These are phyloP conservation scores for Aspergillus olivimuriae DNA, from an alignment of 495 filamentous ascomycete species.

Conservation along the genomic window DNA sequence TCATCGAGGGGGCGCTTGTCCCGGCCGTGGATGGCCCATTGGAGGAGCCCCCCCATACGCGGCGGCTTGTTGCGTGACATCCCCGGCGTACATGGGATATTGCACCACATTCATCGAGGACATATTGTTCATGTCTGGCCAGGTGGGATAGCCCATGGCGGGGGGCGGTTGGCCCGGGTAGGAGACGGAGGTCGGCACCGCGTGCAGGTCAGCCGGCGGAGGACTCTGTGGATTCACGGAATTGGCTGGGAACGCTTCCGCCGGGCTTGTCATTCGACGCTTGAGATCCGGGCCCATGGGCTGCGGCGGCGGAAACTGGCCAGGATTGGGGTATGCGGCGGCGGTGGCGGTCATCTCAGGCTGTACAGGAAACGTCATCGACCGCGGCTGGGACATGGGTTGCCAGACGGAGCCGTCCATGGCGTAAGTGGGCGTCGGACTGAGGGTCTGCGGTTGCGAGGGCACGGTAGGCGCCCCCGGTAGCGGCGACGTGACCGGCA, in stretches of 20 bases:
- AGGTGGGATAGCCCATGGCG: conserved; percentile 30
- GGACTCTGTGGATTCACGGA: conserved; percentile 25
- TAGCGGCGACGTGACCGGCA: conserved; percentile 25
- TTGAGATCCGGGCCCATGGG: conserved; percentile 37
- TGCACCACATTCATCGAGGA: conserved; percentile 28
- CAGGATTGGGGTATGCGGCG: conserved; percentile 20
- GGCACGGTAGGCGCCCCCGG: conserved; percentile 31
- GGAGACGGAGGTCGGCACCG: conserved; percentile 24
- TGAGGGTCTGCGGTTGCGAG: conserved; percentile 28
- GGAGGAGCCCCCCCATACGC: conserved; percentile 25
- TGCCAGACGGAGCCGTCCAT: conserved; percentile 39
- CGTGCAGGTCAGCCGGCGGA: conserved; percentile 24
- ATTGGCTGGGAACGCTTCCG: conserved; percentile 20
- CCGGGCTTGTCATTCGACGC: conserved; percentile 39
- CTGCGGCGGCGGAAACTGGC: conserved; percentile 23
- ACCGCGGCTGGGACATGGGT: conserved; percentile 28
- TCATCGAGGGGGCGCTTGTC: conserved; percentile 20
- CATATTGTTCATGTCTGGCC: conserved; percentile 35
- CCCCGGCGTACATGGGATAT: conserved; percentile 34
- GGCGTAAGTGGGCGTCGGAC: conserved; percentile 22
- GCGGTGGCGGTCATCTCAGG: conserved; percentile 19
- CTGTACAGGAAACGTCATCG: conserved; percentile 37
- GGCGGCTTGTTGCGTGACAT: conserved; percentile 24
- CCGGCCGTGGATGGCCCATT: conserved; percentile 33
- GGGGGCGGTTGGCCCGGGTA: conserved; percentile 29